Evolutionary conservation across 2,329 filamentous ascomycete genomes (phyloP).

Genomic region (Aureobasidium sp.): DNA sequence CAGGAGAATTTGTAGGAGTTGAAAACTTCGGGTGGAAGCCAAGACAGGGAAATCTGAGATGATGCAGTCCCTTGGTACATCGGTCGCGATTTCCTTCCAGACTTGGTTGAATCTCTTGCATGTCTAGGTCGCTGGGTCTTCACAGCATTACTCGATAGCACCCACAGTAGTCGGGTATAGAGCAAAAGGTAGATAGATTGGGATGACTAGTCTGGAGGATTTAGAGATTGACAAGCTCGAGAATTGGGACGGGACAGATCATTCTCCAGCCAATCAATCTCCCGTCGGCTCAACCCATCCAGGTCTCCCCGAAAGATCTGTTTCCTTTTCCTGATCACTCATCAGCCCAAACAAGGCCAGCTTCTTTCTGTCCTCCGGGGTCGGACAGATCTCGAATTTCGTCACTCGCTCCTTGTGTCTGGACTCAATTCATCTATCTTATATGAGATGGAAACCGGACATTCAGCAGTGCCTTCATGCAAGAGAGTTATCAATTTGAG

Average conservation of each 20-base stretch:
- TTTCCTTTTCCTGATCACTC: background rate
- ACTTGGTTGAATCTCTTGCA: background rate
- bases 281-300: background rate
- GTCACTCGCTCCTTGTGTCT: background rate
- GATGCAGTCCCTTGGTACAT: background rate
- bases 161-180: background rate
- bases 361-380: background rate
- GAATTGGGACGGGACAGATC: background rate
- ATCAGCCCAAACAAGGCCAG: background rate
- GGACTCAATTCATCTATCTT: background rate
- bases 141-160: background rate
- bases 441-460: background rate
- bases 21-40: background rate
- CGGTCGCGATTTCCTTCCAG: constrained; percentile 1
- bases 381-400: background rate
- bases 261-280: background rate
- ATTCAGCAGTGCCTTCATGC: background rate
- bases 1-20: background rate
- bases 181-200: constrained; percentile 4
- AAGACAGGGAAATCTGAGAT: background rate
- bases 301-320: background rate
- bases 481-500: background rate
- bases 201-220: background rate
- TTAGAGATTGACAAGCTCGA: background rate
- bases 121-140: background rate